A percentile compares a stretch with the other conserved stretches of the same genome.
Evolutionary conservation across 164 flowering plant genomes (phyloP).

Genomic region (Annona cherimola): DNA sequence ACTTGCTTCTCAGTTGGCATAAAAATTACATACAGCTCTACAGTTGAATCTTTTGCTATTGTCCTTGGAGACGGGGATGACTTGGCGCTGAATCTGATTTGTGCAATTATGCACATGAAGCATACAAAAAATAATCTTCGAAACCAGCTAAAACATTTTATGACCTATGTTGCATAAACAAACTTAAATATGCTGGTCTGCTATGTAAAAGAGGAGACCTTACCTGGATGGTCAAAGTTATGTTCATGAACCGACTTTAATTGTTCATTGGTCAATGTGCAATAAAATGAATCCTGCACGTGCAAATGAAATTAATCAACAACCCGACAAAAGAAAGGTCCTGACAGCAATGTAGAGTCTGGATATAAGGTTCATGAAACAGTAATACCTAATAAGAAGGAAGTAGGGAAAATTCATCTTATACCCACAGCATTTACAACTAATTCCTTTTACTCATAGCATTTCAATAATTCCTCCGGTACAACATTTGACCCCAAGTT

Average conservation of each 20-base stretch:
- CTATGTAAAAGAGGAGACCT: slow-evolving; percentile 2
- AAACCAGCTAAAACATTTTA: not conserved
- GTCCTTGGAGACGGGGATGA: not conserved
- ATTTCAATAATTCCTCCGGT: too few species aligned
- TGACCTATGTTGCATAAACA: not conserved
- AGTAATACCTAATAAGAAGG: too few species aligned
- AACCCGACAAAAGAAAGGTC: not conserved
- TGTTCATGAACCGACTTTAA: slow-evolving; percentile 38
- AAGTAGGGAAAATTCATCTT: too few species aligned
- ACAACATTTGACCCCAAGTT: too few species aligned
- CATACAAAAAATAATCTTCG: too few species aligned
- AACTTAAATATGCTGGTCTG: not conserved
- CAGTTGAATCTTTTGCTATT: too few species aligned
- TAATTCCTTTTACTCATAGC: too few species aligned
- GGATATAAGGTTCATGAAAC: too few species aligned
- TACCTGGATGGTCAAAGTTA: slow-evolving; percentile 84
- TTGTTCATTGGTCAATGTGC: slow-evolving; percentile 35
- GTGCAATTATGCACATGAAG: not conserved
- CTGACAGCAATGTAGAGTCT: not conserved
- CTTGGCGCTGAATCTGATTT: not conserved
- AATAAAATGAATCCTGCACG: slow-evolving; percentile 75
- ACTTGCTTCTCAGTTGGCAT: too few species aligned
- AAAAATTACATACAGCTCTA: too few species aligned
- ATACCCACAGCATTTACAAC: too few species aligned
- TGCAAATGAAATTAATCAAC: not conserved